Evolutionary conservation across 1,284 basidiomycete species (phyloP).

Genomic region (Bondarzewia mesenterica): DNA sequence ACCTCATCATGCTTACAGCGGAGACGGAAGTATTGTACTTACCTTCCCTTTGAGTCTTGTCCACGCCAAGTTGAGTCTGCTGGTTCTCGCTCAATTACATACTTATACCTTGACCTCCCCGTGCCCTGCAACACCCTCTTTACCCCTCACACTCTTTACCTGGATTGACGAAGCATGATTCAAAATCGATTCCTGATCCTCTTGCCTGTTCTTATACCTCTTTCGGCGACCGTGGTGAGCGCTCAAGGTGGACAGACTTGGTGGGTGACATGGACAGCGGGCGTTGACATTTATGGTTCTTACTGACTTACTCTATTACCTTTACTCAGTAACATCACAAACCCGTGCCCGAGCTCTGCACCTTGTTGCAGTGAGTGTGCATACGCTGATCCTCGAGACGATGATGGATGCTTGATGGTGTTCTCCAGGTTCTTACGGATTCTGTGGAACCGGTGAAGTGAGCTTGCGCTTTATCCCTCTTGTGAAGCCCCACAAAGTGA

Average conservation of each 20-base stretch:
- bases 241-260: conserved; percentile 17
- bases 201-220: conserved; percentile 12
- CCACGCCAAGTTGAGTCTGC: conserved; percentile 2
- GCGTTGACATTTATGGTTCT: background rate
- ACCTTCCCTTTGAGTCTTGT: background rate
- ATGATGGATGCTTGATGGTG: background rate
- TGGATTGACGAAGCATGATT: background rate
- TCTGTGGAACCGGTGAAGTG: conserved; percentile 19
- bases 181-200: background rate
- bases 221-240: conserved; percentile 11
- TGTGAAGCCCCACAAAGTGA: background rate
- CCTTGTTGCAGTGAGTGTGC: conserved; percentile 63
- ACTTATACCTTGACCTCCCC: background rate
- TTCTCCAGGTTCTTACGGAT: conserved; percentile 14
- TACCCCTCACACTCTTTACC: background rate
- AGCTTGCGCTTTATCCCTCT: background rate
- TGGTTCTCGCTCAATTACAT: conserved; percentile 2
- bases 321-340: conserved; percentile 46
- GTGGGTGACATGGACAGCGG: conserved; percentile 6
- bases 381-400: background rate
- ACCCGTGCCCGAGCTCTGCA: conserved; percentile 42
- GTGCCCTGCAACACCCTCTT: background rate
- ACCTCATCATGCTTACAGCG: too few relatives aligned
- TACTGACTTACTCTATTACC: background rate
- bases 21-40: too few relatives aligned